Conservation (phyloP, 1,284 basidiomycete species). For the Naganishia sp. region DNA sequence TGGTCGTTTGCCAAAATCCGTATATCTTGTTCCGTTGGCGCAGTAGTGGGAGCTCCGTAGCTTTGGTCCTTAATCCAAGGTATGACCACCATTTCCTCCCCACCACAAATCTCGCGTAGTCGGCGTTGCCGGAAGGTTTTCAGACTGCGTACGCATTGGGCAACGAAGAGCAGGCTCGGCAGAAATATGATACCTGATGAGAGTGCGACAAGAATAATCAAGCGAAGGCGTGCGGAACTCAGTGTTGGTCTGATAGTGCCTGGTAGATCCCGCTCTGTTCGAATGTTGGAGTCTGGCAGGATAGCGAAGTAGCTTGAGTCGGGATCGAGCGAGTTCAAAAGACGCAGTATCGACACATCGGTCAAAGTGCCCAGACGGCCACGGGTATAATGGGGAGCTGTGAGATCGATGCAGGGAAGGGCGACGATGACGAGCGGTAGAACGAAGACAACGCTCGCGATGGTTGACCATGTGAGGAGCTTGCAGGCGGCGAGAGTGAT, state of each 20-base stretch:
- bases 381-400: conserved; percentile 57
- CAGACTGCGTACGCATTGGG: conserved; percentile 64
- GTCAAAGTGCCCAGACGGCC: conserved; percentile 69
- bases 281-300: neutral
- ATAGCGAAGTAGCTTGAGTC: conserved; percentile 39
- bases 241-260: conserved; percentile 56
- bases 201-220: conserved; percentile 68
- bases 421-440: conserved; percentile 70
- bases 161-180: conserved; percentile 67
- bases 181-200: conserved; percentile 63
- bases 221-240: conserved; percentile 55
- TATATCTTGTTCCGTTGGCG: conserved; percentile 20
- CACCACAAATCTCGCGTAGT: conserved; percentile 64
- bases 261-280: conserved; percentile 33
- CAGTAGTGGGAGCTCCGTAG: conserved; percentile 37
- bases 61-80: conserved; percentile 61
- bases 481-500: conserved; percentile 66
- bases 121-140: conserved; percentile 63
- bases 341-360: conserved; percentile 70
- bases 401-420: conserved; percentile 66
- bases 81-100: conserved; percentile 66
- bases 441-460: conserved; percentile 66
- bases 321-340: conserved; percentile 65
- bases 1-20: conserved; percentile 59
- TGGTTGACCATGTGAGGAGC: conserved; percentile 65